Base-by-base conservation (phyloP, 495 filamentous ascomycete genomes). In the Penicillium verhagenii region DNA sequence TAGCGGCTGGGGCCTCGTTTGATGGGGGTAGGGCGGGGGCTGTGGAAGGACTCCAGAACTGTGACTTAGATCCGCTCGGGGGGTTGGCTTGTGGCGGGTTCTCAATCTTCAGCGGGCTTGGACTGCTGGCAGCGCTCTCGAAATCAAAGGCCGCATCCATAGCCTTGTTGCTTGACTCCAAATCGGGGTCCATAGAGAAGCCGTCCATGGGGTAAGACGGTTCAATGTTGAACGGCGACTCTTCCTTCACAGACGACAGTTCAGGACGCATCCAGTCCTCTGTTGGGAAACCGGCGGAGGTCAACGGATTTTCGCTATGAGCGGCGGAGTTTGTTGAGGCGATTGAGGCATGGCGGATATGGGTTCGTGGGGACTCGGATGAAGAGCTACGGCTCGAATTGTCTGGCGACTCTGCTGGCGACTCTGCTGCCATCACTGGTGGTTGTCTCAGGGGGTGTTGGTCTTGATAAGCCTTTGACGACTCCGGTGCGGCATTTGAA, bases 91-190 rank as follows among this genome's bases (percentile, higher is more conserved):
- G 64, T 10, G 66, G 56, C 23, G 37, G 24, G 13, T 64, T 55
- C 16, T 73, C 73, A 37, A 59, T 57, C 42, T 72, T 75, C 54
- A 82, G 69, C 25, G 79, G 73, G 59, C 74, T 83, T 13, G 88
- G 86, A 55, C 83, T 89, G 62, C 79, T 86, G 1, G 84, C 82
- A 14, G 85, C 85, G 58, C 84, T 86, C 24, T 87, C 84, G 63
- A 90, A 88, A 58, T 88, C 84, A 60, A 89, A 88, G 20, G 82
- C 78, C 31, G 81, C 75, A 58, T 83, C 79, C 84, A 89, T 86
- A 3, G 74, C 75, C 47, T 75, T 79, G 66, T 86, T 83, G 63
- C 76, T 85, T 31, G 77, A 76, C 55, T 81, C 77, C 47, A 81
- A 64, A 50, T 82, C 77, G 29, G 73, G 56, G 43, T 73, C 47